These are phyloP conservation scores for Crithidia expoeki DNA, from an alignment of 208 protist genomes.

Conservation along the genomic window DNA sequence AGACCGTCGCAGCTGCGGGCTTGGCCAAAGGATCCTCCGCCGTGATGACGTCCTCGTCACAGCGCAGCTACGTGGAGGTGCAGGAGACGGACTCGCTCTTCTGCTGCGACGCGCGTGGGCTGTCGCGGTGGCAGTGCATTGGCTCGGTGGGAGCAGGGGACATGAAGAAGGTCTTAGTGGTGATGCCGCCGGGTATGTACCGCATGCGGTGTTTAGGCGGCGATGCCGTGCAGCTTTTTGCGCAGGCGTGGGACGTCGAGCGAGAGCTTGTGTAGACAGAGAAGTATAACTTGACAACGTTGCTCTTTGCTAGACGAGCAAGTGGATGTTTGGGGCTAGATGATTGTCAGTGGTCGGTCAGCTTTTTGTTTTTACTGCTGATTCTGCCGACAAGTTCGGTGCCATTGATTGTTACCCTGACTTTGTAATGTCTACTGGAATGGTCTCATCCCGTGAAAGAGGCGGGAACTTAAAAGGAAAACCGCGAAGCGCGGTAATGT, in stretches of 20 bases:
- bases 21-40: slow-evolving; percentile 10
- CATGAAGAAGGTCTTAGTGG: slow-evolving; percentile 50
- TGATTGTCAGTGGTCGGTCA: not conserved
- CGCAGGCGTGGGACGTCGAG: slow-evolving; percentile 84
- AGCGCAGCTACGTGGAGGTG: slow-evolving; percentile 41
- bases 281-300: not conserved
- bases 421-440: no score
- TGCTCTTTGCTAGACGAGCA: not conserved
- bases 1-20: not conserved
- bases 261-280: slow-evolving; percentile 51
- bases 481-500: no score
- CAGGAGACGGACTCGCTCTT: slow-evolving; percentile 37
- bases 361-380: no score
- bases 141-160: slow-evolving; percentile 34
- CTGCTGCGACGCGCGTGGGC: not conserved
- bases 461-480: no score
- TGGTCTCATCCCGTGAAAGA: no score
- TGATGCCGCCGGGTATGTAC: slow-evolving; percentile 73
- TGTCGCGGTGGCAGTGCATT: slow-evolving; percentile 38
- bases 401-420: no score
- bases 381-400: no score
- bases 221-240: slow-evolving; percentile 67
- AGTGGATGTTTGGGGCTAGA: not conserved
- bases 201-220: slow-evolving; percentile 57
- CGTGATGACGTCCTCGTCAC: slow-evolving; percentile 16